A percentile compares a stretch with the other conserved stretches of the same genome.
Evolutionary conservation across 257 asterid species (phyloP).

Genomic region (Knoxia roxburghii): DNA sequence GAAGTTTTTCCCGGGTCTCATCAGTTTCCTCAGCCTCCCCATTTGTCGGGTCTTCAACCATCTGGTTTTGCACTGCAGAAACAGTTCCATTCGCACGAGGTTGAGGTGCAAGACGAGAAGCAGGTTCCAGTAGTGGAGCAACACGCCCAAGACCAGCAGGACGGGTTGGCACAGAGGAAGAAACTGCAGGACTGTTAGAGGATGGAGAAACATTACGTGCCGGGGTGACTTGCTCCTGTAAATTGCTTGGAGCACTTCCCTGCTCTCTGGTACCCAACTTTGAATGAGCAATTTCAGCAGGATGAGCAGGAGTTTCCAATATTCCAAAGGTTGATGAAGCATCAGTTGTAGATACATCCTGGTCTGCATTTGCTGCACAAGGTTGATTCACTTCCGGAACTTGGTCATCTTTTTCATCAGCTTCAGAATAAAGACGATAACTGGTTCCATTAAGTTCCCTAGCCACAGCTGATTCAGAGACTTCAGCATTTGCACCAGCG

Average conservation of each 20-base stretch:
- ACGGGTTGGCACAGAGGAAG: slow-evolving; percentile 38
- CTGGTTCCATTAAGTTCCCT: slow-evolving; percentile 10
- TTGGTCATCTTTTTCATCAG: slow-evolving; percentile 30
- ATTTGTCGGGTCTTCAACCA: slow-evolving; percentile 59
- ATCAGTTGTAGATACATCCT: slow-evolving; percentile 26
- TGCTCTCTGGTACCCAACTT: slow-evolving; percentile 42
- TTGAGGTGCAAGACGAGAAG: slow-evolving; percentile 68
- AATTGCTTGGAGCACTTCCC: slow-evolving; percentile 13
- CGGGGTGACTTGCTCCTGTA: slow-evolving; percentile 30
- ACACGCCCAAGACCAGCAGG: slow-evolving; percentile 97
- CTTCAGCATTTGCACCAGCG: slow-evolving; percentile 23
- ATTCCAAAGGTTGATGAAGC: slow-evolving; percentile 21
- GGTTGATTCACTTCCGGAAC: slow-evolving; percentile 27
- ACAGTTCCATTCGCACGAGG: slow-evolving; percentile 77
- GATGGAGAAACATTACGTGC: slow-evolving; percentile 33
- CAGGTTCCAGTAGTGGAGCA: slow-evolving; percentile 70
- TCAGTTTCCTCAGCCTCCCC: slow-evolving; percentile 90
- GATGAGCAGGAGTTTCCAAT: slow-evolving; percentile 26
- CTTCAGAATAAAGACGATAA: not conserved
- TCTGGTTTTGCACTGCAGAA: slow-evolving; percentile 57
- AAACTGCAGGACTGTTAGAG: slow-evolving; percentile 30
- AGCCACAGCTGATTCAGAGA: slow-evolving; percentile 14
- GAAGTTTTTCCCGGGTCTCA: slow-evolving; percentile 98
- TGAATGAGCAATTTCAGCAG: slow-evolving; percentile 52
- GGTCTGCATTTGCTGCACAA: slow-evolving; percentile 24